These are phyloP conservation scores for Cornus controversa DNA, from an alignment of 148 eudicot genomes.

Conservation along the genomic window DNA sequence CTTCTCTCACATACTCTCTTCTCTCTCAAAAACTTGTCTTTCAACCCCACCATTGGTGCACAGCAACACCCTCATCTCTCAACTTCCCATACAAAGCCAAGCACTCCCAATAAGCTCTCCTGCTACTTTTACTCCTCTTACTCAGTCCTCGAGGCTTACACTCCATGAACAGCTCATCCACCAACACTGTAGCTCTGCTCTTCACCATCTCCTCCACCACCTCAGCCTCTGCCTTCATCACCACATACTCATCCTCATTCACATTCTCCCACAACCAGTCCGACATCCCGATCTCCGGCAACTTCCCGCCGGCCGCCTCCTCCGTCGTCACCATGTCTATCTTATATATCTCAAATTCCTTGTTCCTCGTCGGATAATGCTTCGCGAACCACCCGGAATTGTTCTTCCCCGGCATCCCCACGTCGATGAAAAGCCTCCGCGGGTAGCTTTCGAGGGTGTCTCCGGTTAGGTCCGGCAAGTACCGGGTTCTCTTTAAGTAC, in stretches of 20 bases:
- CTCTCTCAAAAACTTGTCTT: background rate
- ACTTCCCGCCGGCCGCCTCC: background rate
- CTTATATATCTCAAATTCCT: constrained; percentile 54
- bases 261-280: constrained; percentile 34
- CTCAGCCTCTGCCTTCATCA: constrained; percentile 36
- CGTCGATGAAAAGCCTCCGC: constrained; percentile 64
- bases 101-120: constrained; percentile 84
- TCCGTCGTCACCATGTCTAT: constrained; percentile 49
- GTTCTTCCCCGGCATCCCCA: constrained; percentile 30
- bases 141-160: constrained; percentile 40
- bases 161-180: constrained; percentile 63
- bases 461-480: constrained; percentile 55
- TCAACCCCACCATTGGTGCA: constrained; percentile 85
- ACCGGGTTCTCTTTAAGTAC: constrained; percentile 47
- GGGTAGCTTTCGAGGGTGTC: constrained; percentile 65
- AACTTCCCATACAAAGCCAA: constrained; percentile 81
- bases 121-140: constrained; percentile 42
- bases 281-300: constrained; percentile 20
- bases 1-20: background rate
- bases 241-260: constrained; percentile 27
- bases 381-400: constrained; percentile 58
- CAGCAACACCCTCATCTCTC: constrained; percentile 77
- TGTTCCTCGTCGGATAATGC: constrained; percentile 62
- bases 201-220: constrained; percentile 53
- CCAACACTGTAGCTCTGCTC: constrained; percentile 41